A percentile compares a stretch with the other conserved stretches of the same genome.
phyloP scores from a whole-genome alignment of 441 rosid species.

The Eruca vesicaria region DNA sequence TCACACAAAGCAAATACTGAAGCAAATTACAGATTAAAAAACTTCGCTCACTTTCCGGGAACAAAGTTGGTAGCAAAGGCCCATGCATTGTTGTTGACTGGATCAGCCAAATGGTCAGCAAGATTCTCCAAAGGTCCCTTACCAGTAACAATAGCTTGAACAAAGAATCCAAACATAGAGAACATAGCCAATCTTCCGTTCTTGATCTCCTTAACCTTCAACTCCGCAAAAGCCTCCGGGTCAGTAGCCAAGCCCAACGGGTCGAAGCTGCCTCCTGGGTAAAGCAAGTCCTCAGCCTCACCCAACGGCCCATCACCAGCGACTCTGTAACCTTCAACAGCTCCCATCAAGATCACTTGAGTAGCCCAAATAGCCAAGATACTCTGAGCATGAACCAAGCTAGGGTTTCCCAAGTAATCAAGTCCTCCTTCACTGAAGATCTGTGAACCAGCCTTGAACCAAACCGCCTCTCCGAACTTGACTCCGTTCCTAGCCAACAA shows the following conservation, averaged over 20 bases:
- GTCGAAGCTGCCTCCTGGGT: conserved; percentile 61
- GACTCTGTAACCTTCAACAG: conserved; percentile 68
- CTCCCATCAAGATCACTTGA: conserved; percentile 65
- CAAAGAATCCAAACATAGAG: conserved; percentile 62
- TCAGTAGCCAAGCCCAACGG: conserved; percentile 56
- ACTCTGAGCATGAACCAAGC: conserved; percentile 70
- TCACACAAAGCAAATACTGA: conserved; percentile 24
- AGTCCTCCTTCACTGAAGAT: conserved; percentile 79
- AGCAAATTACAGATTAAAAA: conserved; percentile 24
- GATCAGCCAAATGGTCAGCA: conserved; percentile 53
- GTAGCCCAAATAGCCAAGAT: conserved; percentile 73
- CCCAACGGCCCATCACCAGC: conserved; percentile 62
- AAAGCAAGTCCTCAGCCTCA: conserved; percentile 50
- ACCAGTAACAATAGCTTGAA: conserved; percentile 59
- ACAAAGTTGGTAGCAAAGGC: conserved; percentile 58
- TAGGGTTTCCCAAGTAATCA: conserved; percentile 75
- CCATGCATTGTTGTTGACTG: conserved; percentile 63
- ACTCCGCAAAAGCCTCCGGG: conserved; percentile 56
- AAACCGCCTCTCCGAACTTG: conserved; percentile 71
- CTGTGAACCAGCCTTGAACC: conserved; percentile 86
- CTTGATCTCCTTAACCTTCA: conserved; percentile 55
- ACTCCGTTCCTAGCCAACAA: conserved; percentile 66
- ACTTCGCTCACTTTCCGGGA: conserved; percentile 45
- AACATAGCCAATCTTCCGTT: conserved; percentile 56
- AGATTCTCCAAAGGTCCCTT: conserved; percentile 57